Evolutionary conservation across 768 basidiomycete genomes (phyloP).

Genomic region (Suillus alpinus): DNA sequence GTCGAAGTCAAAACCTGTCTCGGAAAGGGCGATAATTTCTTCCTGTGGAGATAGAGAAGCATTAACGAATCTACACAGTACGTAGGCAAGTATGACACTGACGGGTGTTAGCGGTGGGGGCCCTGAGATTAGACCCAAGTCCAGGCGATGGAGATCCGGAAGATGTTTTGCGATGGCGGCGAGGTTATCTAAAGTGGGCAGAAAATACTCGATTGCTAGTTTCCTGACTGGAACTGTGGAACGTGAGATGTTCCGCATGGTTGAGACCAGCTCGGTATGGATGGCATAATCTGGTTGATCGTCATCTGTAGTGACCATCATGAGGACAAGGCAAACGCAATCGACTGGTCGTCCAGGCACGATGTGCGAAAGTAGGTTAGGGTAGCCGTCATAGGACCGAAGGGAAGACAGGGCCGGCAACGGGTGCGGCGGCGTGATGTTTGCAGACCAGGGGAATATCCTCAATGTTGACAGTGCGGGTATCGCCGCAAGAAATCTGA

Average conservation of each 20-base stretch:
- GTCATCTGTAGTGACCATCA: neutral
- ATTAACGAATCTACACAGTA: neutral
- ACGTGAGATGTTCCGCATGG: neutral
- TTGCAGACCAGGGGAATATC: neutral
- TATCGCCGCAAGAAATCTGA: neutral
- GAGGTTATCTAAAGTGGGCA: neutral
- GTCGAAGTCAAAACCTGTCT: neutral
- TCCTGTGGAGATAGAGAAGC: neutral
- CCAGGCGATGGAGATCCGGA: neutral
- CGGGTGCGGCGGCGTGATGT: neutral
- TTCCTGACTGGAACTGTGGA: neutral
- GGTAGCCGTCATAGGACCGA: neutral
- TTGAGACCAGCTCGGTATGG: neutral
- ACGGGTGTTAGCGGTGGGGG: neutral
- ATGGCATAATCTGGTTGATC: neutral
- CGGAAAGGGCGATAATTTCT: neutral
- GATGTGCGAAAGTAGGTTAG: neutral
- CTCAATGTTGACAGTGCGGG: neutral
- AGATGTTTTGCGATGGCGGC: neutral
- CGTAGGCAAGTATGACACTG: neutral
- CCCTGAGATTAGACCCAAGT: neutral
- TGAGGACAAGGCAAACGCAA: neutral
- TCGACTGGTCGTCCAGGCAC: slow-evolving; percentile 1
- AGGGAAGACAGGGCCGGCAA: slow-evolving; percentile 1
- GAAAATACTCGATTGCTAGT: neutral